phyloP scores from a whole-genome alignment of 495 filamentous ascomycete species.

The Penicillium paradoxum region DNA sequence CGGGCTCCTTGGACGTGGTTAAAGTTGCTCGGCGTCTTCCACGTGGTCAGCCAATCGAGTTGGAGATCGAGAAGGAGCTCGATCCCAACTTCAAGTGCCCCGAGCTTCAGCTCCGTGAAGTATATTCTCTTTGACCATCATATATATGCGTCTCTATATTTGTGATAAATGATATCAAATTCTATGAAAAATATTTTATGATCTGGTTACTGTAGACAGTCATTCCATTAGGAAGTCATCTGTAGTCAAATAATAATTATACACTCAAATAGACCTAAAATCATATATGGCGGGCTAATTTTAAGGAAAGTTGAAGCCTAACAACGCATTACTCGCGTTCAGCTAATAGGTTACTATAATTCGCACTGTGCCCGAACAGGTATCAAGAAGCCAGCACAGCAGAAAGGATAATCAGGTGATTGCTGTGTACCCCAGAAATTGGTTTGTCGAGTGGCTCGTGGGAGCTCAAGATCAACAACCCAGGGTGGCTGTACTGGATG shows the following conservation, averaged over 20 bases:
- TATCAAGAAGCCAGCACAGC: too few species aligned
- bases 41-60: conserved; percentile 1
- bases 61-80: conserved; percentile 6
- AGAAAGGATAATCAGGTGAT: background rate
- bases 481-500: conserved; percentile 42
- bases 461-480: conserved; percentile 53
- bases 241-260: too few species aligned
- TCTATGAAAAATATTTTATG: background rate
- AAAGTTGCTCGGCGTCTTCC: conserved; percentile 13
- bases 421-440: too few species aligned
- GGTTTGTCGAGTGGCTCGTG: background rate
- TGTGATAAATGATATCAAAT: background rate
- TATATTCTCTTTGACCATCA: background rate
- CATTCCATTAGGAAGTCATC: too few species aligned
- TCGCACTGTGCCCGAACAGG: too few species aligned
- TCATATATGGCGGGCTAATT: too few species aligned
- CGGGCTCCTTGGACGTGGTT: conserved; percentile 15
- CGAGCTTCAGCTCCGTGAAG: conserved; percentile 2
- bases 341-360: too few species aligned
- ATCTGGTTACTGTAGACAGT: background rate
- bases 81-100: conserved; percentile 4
- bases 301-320: too few species aligned
- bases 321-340: too few species aligned
- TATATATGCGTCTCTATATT: background rate
- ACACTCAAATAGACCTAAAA: too few species aligned